Base-by-base conservation (phyloP, 495 filamentous ascomycete genomes). In the Penicillium atrosanguineum region DNA sequence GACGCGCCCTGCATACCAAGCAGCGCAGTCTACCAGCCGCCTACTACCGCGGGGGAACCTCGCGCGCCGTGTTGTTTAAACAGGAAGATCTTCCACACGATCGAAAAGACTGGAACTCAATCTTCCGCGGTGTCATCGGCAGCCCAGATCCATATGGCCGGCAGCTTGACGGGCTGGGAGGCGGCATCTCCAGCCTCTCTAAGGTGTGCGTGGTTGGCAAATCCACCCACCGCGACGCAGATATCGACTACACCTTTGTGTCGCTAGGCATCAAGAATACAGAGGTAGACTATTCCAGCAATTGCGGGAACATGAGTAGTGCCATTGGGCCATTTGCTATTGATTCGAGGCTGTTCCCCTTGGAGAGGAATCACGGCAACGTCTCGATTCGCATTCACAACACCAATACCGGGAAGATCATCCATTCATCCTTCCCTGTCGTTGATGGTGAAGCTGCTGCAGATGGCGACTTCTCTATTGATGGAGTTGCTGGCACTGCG, bases 1-100 rank as follows among this genome's bases (percentile, higher is more conserved):
- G 38, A 20, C 38, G 38, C 38, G 38, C 38, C 38, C 7, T 19
- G 19, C 38, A 40, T 20, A 40, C 38, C 38, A 64, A 50, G n/a
- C 73, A 77, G 51, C 52, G 59, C 19, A 67, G 61, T 42, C 73
- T 87, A 19, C 81, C 81, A 6, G 86, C 85, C 23, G 72, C 84
- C 36, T 90, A 88, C 69, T 87, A 86, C 62, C 84, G 88, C 52
- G 86, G 87, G 45, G 87, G 87, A 25, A 89, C 86, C 1, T 88
- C 86, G 4, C 83, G 83, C 44, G 88, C 83, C 12, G 71, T 90
- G 4, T 74, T 91, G 38, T 79, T 90, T 67, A 68, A 74, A 8
- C 63, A 77, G 41, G 58, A 69, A 0, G 65, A 82, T 51, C 74
- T 87, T 6, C 80, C 87, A 0, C 41, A 64, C 4, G 57, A 78